Percentiles rank a stretch among this genome's conserved stretches.
Evolutionary conservation across 805 yeast genomes (phyloP).

Genomic region (Blastobotrys terrestris): DNA sequence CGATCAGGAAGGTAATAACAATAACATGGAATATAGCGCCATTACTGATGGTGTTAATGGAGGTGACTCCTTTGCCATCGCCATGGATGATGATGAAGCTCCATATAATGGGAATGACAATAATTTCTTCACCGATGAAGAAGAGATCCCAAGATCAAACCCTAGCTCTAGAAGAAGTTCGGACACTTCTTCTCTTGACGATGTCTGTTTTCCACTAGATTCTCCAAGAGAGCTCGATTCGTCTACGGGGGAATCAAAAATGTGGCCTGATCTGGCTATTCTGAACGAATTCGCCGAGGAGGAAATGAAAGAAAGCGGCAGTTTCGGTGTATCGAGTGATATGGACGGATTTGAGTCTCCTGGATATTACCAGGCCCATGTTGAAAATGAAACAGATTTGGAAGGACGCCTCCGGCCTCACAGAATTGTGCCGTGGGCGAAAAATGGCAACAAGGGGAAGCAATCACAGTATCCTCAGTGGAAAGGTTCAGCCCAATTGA

Average conservation of each 20-base stretch:
- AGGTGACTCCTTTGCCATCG: constrained; percentile 13
- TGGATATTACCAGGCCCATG: constrained; percentile 29
- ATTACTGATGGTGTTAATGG: constrained; percentile 5
- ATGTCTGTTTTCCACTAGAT: constrained; percentile 86
- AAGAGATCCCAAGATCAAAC: constrained; percentile 38
- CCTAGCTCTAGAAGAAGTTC: constrained; percentile 58
- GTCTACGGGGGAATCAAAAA: constrained; percentile 26
- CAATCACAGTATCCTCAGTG: not conserved
- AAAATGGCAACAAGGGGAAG: constrained; percentile 6
- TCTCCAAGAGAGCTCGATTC: constrained; percentile 23
- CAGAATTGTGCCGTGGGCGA: constrained; percentile 66
- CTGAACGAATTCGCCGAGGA: constrained; percentile 71
- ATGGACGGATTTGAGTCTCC: no score
- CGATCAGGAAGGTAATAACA: no score
- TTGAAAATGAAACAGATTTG: constrained; percentile 39
- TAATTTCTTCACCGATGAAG: constrained; percentile 16
- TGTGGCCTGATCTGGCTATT: constrained; percentile 81
- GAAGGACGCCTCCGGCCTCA: constrained; percentile 70
- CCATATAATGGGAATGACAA: no score
- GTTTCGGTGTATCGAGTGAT: not conserved
- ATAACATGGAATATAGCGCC: not conserved
- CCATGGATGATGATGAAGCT: constrained; percentile 6
- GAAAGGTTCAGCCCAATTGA: constrained; percentile 41
- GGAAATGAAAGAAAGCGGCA: constrained; percentile 44
- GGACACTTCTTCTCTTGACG: constrained; percentile 69